phyloP scores from a whole-genome alignment of 768 basidiomycete species.

The Leccinellum luteum region DNA sequence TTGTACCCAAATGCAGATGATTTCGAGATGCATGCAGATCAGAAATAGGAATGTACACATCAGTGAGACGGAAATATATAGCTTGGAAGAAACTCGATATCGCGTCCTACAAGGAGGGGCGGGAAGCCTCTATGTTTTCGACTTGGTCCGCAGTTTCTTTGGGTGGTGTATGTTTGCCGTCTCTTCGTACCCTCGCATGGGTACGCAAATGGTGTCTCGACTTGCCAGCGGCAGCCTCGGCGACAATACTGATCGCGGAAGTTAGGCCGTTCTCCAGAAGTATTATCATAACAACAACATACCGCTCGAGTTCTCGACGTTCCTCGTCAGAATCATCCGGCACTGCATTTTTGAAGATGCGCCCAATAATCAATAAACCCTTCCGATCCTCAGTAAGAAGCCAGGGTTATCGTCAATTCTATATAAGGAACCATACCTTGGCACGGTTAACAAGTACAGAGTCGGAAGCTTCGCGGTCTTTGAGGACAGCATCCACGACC shows the following conservation, averaged over 20 bases:
- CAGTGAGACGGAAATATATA: conserved; percentile 19
- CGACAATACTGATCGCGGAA: conserved; percentile 62
- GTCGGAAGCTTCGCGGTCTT: conserved; percentile 74
- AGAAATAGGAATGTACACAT: conserved; percentile 13
- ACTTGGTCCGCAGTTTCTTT: conserved; percentile 31
- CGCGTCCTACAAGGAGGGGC: conserved; percentile 10
- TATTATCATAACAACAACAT: conserved; percentile 21
- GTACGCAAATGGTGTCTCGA: conserved; percentile 47
- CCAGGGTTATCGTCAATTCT: neutral
- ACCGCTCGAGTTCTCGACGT: conserved; percentile 92
- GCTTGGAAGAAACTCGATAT: conserved; percentile 5
- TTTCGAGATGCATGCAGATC: conserved; percentile 20
- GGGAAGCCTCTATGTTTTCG: conserved; percentile 16
- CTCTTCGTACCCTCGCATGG: conserved; percentile 27
- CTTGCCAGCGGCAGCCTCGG: conserved; percentile 78
- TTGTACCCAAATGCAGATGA: conserved; percentile 16
- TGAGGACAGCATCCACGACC: conserved; percentile 83
- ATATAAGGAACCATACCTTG: conserved; percentile 49
- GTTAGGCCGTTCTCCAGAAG: conserved; percentile 1
- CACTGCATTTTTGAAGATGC: conserved; percentile 79
- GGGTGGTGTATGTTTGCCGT: conserved; percentile 39
- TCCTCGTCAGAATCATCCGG: conserved; percentile 95
- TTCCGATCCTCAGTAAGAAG: conserved; percentile 27
- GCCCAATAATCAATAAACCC: conserved; percentile 87
- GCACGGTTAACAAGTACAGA: conserved; percentile 75